phyloP scores from a whole-genome alignment of 2,329 filamentous ascomycete species.

The Septoria linicola region DNA sequence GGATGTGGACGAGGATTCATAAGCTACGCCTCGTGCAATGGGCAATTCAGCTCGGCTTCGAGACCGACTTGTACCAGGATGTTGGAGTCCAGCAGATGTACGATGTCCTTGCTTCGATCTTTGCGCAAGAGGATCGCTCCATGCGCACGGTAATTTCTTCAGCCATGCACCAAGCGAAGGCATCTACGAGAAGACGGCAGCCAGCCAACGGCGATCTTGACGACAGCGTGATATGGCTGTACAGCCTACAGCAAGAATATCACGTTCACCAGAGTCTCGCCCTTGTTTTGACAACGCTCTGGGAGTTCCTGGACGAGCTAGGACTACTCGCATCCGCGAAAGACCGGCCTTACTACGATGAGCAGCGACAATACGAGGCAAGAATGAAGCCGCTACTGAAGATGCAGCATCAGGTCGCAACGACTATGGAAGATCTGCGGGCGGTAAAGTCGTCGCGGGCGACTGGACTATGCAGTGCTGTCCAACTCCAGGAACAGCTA shows the following conservation, averaged over 20 bases:
- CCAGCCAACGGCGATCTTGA: background rate
- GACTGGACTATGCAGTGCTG: background rate
- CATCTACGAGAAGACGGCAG: background rate
- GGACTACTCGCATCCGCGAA: conserved; percentile 51
- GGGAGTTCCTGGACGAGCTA: conserved; percentile 63
- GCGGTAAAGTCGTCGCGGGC: conserved; percentile 2
- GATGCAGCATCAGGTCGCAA: conserved; percentile 60
- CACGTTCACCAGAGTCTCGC: conserved; percentile 28
- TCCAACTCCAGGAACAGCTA: conserved; percentile 3
- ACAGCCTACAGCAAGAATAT: conserved; percentile 1
- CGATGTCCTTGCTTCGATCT: conserved; percentile 45
- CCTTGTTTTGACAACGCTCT: conserved; percentile 52
- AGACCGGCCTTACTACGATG: conserved; percentile 61
- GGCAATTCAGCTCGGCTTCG: conserved; percentile 89
- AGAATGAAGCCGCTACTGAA: conserved; percentile 80
- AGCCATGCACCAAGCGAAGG: conserved; percentile 1
- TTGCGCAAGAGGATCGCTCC: conserved; percentile 2
- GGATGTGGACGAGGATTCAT: conserved; percentile 85
- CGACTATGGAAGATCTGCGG: conserved; percentile 58
- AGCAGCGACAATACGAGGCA: conserved; percentile 71
- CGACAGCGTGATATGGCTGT: background rate
- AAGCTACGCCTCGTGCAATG: conserved; percentile 86
- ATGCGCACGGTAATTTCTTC: background rate
- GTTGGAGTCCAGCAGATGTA: conserved; percentile 89
- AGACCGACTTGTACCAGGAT: conserved; percentile 82